Conservation (phyloP, 148 eudicot genomes). For the Suaeda aralocaspica region DNA sequence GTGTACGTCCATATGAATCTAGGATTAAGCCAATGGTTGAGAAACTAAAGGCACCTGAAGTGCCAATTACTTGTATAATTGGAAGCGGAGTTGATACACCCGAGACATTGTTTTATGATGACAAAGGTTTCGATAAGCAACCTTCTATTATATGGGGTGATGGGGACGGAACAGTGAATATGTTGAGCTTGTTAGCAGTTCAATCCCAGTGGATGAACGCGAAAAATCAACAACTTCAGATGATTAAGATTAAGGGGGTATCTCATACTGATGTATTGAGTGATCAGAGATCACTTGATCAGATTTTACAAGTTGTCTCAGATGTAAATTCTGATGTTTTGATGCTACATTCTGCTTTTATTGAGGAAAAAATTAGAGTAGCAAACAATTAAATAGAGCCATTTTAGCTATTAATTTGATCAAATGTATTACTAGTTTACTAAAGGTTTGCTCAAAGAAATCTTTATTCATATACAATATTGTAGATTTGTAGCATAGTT, state of each 20-base stretch:
- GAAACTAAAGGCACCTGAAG: conserved; percentile 37
- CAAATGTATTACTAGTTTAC: not conserved
- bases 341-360: not conserved
- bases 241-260: conserved; percentile 50
- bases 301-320: conserved; percentile 38
- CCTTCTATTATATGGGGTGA: conserved; percentile 70
- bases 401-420: not conserved
- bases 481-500: too few relatives aligned
- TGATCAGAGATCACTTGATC: conserved; percentile 45
- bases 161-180: conserved; percentile 94
- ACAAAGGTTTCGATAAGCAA: conserved; percentile 56
- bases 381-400: not conserved
- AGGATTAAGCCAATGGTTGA: conserved; percentile 60
- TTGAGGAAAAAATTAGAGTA: not conserved
- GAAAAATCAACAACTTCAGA: conserved; percentile 39
- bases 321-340: conserved; percentile 33
- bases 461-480: too few relatives aligned
- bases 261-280: conserved; percentile 56
- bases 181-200: conserved; percentile 59
- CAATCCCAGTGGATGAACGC: conserved; percentile 42
- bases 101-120: conserved; percentile 62
- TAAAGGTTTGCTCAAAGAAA: too few relatives aligned
- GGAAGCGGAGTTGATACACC: conserved; percentile 59
- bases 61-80: conserved; percentile 65
- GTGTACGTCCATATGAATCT: conserved; percentile 43